A percentile compares a stretch with the other conserved stretches of the same genome.
phyloP scores from a whole-genome alignment of 78 protist species.

The Carpediemonas membranifera region DNA sequence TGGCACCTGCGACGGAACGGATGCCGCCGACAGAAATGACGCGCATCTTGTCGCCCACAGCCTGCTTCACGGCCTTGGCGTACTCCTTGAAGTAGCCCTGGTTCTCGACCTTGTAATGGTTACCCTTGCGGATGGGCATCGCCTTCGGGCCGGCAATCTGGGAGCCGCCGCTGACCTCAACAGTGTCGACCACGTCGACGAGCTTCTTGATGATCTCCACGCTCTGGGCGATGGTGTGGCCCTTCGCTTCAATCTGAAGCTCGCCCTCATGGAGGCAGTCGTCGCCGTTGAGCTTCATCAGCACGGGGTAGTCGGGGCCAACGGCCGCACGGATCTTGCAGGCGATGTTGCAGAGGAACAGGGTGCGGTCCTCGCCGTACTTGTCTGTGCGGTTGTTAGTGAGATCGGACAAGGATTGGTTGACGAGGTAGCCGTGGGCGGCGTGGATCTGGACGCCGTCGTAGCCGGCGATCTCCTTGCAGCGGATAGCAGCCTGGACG shows the following conservation, averaged over 20 bases:
- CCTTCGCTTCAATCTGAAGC: too few species aligned
- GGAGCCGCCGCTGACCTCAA: background rate
- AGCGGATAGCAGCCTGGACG: constrained; percentile 36
- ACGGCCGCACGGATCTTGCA: constrained; percentile 3
- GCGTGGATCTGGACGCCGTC: constrained; percentile 76
- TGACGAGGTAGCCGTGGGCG: constrained; percentile 73
- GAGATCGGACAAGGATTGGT: constrained; percentile 41
- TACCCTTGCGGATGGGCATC: background rate
- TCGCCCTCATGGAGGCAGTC: constrained; percentile 2
- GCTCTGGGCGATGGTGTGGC: background rate
- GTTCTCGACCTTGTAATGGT: background rate
- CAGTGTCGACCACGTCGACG: background rate
- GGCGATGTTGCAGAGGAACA: constrained; percentile 37
- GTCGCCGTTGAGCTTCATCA: background rate
- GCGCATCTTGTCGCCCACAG: background rate
- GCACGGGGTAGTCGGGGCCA: background rate
- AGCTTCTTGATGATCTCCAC: background rate
- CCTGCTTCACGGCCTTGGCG: background rate
- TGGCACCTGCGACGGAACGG: background rate
- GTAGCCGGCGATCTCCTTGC: constrained; percentile 60
- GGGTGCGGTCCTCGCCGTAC: constrained; percentile 65
- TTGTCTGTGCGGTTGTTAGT: constrained; percentile 62
- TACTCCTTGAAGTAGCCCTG: background rate
- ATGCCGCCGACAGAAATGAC: constrained; percentile 11
- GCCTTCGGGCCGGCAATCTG: background rate